Percentiles rank a stretch among this genome's conserved stretches.
Evolutionary conservation across 1,284 basidiomycete species (phyloP).

Genomic region (Farysia itapuensis): DNA sequence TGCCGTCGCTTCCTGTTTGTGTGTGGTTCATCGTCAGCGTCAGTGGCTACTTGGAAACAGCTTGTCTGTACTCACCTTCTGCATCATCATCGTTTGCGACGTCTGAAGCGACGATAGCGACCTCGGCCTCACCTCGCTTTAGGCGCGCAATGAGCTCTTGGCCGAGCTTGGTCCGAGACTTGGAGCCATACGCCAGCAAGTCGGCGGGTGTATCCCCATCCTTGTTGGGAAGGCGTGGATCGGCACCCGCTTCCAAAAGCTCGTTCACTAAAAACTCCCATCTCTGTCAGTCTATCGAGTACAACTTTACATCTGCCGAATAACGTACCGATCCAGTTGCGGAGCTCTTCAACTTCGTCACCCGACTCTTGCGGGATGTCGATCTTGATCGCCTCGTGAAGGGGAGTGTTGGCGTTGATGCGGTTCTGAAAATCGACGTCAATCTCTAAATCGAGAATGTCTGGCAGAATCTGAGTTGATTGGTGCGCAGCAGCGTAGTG

Average conservation of each 20-base stretch:
- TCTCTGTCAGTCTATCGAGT: not conserved
- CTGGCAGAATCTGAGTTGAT: constrained; percentile 42
- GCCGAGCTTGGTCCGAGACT: constrained; percentile 33
- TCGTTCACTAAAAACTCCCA: no score
- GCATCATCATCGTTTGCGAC: constrained; percentile 39
- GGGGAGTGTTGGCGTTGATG: constrained; percentile 74
- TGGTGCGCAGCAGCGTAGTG: constrained; percentile 50
- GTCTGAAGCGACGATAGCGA: constrained; percentile 32
- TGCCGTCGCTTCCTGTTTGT: constrained; percentile 32
- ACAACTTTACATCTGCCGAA: no score
- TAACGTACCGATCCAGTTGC: constrained; percentile 64
- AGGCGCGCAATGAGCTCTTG: constrained; percentile 40
- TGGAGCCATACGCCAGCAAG: constrained; percentile 33
- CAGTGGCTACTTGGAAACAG: not conserved
- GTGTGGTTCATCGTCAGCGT: not conserved
- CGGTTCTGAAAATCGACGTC: constrained; percentile 81
- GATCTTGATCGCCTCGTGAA: constrained; percentile 75
- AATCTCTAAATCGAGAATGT: constrained; percentile 63
- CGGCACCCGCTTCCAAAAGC: constrained; percentile 53
- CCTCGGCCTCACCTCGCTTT: constrained; percentile 37
- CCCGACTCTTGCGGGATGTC: constrained; percentile 27
- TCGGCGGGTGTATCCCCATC: constrained; percentile 52
- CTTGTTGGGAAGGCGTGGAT: constrained; percentile 44
- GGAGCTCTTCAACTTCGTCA: constrained; percentile 66
- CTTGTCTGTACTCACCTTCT: constrained; percentile 12